Evolutionary conservation across 495 filamentous ascomycete genomes (phyloP).

Genomic region (Bathelium albidoporum): DNA sequence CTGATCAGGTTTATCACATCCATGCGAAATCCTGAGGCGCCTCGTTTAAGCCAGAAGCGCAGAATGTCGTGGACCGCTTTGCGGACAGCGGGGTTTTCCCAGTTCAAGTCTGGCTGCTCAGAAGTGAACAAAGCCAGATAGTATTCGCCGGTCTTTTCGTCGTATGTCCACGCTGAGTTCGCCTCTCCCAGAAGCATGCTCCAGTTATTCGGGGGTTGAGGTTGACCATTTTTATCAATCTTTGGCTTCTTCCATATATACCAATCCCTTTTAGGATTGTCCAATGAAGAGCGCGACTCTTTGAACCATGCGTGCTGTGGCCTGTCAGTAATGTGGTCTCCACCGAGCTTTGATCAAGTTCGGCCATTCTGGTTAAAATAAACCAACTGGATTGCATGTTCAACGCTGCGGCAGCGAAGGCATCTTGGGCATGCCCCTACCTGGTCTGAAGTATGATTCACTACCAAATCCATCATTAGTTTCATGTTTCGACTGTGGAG

Average conservation of each 20-base stretch:
- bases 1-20: slow-evolving; percentile 48
- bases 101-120: slow-evolving; percentile 48
- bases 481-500: slow-evolving; percentile 43
- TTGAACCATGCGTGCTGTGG: slow-evolving; percentile 46
- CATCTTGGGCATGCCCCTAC: slow-evolving; percentile 8
- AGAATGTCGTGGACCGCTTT: slow-evolving; percentile 42
- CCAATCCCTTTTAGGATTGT: slow-evolving; percentile 45
- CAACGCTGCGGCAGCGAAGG: too few species aligned
- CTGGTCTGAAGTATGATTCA: slow-evolving; percentile 49
- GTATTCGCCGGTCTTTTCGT: slow-evolving; percentile 42
- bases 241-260: slow-evolving; percentile 48
- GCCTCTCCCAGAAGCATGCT: slow-evolving; percentile 40
- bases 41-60: slow-evolving; percentile 44
- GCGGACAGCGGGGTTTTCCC: slow-evolving; percentile 41
- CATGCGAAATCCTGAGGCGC: slow-evolving; percentile 46
- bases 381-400: too few species aligned
- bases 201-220: slow-evolving; percentile 52
- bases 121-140: slow-evolving; percentile 43
- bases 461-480: slow-evolving; percentile 47
- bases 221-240: slow-evolving; percentile 40
- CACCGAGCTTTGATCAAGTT: not conserved
- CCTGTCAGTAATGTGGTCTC: too few species aligned
- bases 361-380: too few species aligned
- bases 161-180: slow-evolving; percentile 45
- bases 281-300: slow-evolving; percentile 39